phyloP scores from a whole-genome alignment of 2,329 filamentous ascomycete genomes.

The Cryoendolithus antarcticus region DNA sequence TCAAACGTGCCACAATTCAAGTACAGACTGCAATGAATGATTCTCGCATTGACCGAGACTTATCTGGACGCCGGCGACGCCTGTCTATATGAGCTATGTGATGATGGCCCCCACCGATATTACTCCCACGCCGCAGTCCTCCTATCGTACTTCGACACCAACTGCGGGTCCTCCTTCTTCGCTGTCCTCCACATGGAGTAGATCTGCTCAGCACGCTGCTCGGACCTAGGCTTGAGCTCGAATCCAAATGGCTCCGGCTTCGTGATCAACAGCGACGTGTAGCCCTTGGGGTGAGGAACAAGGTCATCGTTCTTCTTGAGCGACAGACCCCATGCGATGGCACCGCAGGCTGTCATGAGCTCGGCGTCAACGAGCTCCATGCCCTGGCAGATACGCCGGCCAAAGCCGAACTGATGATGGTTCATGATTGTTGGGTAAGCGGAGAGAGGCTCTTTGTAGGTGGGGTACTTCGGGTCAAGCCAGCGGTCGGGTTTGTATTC shows the following conservation, averaged over 20 bases:
- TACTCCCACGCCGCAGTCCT: neutral
- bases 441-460: conserved; percentile 7
- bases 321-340: conserved; percentile 25
- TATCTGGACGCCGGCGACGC: too few species aligned
- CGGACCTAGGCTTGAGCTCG: neutral
- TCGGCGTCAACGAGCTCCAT: conserved; percentile 2
- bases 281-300: neutral
- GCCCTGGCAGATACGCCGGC: conserved; percentile 4
- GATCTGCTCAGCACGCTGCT: neutral
- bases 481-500: conserved; percentile 5
- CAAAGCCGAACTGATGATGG: conserved; percentile 3
- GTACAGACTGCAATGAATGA: too few species aligned
- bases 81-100: too few species aligned
- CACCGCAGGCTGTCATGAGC: conserved; percentile 19
- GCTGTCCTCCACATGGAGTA: neutral
- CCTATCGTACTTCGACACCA: neutral
- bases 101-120: too few species aligned
- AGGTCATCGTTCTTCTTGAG: neutral
- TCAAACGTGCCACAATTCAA: too few species aligned
- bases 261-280: neutral
- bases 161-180: neutral
- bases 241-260: neutral
- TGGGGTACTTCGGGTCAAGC: conserved; percentile 5
- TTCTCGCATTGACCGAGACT: too few species aligned
- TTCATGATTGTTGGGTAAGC: conserved; percentile 4